A percentile compares a stretch with the other conserved stretches of the same genome.
These are phyloP conservation scores for Hanseniaspora singularis DNA, from an alignment of 805 yeast genomes.

Conservation along the genomic window DNA sequence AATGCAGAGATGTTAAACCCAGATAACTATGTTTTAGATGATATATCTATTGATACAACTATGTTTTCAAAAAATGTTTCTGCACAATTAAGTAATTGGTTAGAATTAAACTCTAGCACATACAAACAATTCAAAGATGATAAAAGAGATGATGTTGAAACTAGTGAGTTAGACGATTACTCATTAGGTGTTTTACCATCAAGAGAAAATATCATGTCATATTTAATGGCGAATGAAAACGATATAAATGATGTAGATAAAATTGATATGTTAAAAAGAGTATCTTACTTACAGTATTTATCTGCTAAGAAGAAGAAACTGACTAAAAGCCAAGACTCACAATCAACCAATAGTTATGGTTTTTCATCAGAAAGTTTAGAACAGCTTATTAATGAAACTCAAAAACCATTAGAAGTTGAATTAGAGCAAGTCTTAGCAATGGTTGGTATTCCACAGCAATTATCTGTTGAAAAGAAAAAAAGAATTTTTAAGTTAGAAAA, in stretches of 20 bases:
- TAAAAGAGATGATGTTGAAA: slow-evolving; percentile 21
- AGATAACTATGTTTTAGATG: slow-evolving; percentile 45
- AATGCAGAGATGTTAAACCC: slow-evolving; percentile 71
- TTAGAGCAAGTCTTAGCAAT: slow-evolving; percentile 25
- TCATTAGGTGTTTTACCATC: slow-evolving; percentile 40
- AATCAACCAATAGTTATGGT: not conserved
- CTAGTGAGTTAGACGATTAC: slow-evolving; percentile 13
- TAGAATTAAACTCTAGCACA: slow-evolving; percentile 34
- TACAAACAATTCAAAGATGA: slow-evolving; percentile 27
- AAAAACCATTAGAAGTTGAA: slow-evolving; percentile 25
- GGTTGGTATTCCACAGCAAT: slow-evolving; percentile 15
- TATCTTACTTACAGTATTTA: slow-evolving; percentile 57
- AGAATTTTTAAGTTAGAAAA: not conserved
- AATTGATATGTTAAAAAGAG: slow-evolving; percentile 60
- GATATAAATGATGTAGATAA: slow-evolving; percentile 42
- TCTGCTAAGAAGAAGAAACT: slow-evolving; percentile 33
- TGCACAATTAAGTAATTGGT: slow-evolving; percentile 44
- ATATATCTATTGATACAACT: slow-evolving; percentile 36
- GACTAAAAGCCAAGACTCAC: slow-evolving; percentile 12
- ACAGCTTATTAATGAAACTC: slow-evolving; percentile 20
- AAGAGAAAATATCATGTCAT: slow-evolving; percentile 43
- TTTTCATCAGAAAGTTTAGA: slow-evolving; percentile 11
- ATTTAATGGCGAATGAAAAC: slow-evolving; percentile 39
- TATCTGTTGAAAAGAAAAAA: slow-evolving; percentile 11
- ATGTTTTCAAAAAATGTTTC: slow-evolving; percentile 44